These are phyloP conservation scores for Starmerella apicola DNA, from an alignment of 805 yeast species.

Conservation along the genomic window DNA sequence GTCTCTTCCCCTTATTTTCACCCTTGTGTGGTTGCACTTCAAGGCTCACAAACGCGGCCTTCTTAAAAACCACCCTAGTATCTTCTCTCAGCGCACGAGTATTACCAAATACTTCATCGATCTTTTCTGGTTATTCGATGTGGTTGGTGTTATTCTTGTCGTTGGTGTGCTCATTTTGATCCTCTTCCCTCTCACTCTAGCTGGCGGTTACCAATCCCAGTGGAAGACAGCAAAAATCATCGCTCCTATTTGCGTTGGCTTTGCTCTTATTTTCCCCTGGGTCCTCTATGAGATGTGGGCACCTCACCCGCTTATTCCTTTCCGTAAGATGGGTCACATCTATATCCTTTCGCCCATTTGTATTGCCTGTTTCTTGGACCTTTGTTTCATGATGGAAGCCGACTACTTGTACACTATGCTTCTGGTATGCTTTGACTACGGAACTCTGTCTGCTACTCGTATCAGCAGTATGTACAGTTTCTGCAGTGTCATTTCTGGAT, in stretches of 20 bases:
- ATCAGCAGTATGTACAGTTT: slow-evolving; percentile 52
- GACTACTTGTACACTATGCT: slow-evolving; percentile 58
- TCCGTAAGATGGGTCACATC: slow-evolving; percentile 46
- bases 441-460: slow-evolving; percentile 52
- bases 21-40: slow-evolving; percentile 45
- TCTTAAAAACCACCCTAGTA: slow-evolving; percentile 32
- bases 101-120: slow-evolving; percentile 11
- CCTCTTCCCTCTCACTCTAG: slow-evolving; percentile 61
- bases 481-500: slow-evolving; percentile 49
- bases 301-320: slow-evolving; percentile 58
- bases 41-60: slow-evolving; percentile 43
- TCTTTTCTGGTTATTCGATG: slow-evolving; percentile 51
- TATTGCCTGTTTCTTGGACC: slow-evolving; percentile 46
- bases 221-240: slow-evolving; percentile 55
- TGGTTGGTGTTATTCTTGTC: slow-evolving; percentile 47
- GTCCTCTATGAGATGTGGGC: slow-evolving; percentile 44
- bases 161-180: slow-evolving; percentile 49
- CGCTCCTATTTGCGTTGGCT: slow-evolving; percentile 60
- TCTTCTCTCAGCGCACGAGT: slow-evolving; percentile 31
- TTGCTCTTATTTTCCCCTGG: slow-evolving; percentile 46
- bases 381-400: slow-evolving; percentile 56
- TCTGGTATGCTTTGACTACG: slow-evolving; percentile 48
- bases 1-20: slow-evolving; percentile 44
- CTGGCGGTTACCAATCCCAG: slow-evolving; percentile 44
- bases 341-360: slow-evolving; percentile 62